Percentiles rank a stretch among this genome's conserved stretches.
Evolutionary conservation across 2,329 filamentous ascomycete genomes (phyloP).

Genomic region (Lasiodiplodia citricola): DNA sequence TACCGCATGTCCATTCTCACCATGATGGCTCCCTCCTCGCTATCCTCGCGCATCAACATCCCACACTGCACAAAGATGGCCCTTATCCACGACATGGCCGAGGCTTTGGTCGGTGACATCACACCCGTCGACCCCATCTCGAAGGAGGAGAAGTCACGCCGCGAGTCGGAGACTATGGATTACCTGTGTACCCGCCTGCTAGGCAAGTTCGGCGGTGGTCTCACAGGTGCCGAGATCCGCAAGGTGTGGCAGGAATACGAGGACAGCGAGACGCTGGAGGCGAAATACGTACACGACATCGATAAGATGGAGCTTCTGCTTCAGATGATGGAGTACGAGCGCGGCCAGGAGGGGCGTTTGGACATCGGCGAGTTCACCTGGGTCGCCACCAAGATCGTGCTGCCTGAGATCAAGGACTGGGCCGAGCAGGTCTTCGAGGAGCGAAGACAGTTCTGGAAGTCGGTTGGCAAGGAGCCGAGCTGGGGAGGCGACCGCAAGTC

Average conservation of each 20-base stretch:
- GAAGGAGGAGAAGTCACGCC: conserved; percentile 86
- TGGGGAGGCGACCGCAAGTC: conserved; percentile 21
- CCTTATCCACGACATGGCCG: conserved; percentile 96
- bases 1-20: conserved; percentile 98
- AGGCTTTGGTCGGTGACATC: conserved; percentile 93
- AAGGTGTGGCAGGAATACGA: conserved; percentile 96
- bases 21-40: conserved; percentile 81
- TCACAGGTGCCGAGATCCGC: conserved; percentile 72
- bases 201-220: conserved; percentile 74
- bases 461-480: conserved; percentile 38
- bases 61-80: conserved; percentile 92
- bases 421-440: conserved; percentile 76
- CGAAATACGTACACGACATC: conserved; percentile 90
- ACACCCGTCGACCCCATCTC: conserved; percentile 86
- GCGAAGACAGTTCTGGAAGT: conserved; percentile 73
- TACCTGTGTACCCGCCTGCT: conserved; percentile 78
- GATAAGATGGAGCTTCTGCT: conserved; percentile 95
- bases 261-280: conserved; percentile 81
- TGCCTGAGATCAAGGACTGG: conserved; percentile 83
- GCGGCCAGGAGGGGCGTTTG: conserved; percentile 64
- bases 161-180: conserved; percentile 90
- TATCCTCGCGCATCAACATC: conserved; percentile 75
- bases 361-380: conserved; percentile 88
- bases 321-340: conserved; percentile 98
- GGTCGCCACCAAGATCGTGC: conserved; percentile 73